A percentile compares a stretch with the other conserved stretches of the same genome.
These are phyloP conservation scores for Neofusicoccum laricinum DNA, from an alignment of 2,329 filamentous ascomycete species.

Conservation along the genomic window DNA sequence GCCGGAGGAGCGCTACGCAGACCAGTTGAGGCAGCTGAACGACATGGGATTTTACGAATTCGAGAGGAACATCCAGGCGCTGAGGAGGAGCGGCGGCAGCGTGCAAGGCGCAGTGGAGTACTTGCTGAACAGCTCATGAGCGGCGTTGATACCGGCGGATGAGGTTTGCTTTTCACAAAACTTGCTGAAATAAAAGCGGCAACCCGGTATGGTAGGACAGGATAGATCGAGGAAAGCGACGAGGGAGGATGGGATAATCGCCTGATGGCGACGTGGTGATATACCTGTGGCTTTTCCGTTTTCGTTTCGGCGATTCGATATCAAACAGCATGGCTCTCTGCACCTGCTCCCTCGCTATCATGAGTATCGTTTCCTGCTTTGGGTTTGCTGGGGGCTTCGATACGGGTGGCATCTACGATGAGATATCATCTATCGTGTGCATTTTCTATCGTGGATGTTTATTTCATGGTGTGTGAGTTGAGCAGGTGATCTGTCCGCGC, in stretches of 20 bases:
- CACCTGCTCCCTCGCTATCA: background rate
- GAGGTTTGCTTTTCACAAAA: background rate
- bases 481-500: background rate
- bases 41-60: conserved; percentile 99
- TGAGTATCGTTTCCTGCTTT: background rate
- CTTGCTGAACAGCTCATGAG: conserved; percentile 41
- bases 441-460: background rate
- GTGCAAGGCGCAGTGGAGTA: conserved; percentile 89
- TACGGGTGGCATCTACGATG: background rate
- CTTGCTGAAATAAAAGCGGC: background rate
- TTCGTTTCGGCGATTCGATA: background rate
- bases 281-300: conserved; percentile 1
- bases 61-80: conserved; percentile 82
- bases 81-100: conserved; percentile 85
- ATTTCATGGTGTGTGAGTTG: background rate
- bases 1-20: conserved; percentile 88
- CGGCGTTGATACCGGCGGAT: background rate
- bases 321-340: background rate
- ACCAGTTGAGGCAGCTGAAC: conserved; percentile 88
- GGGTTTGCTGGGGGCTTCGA: background rate
- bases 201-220: background rate
- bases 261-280: background rate
- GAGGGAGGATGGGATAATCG: background rate
- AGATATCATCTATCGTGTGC: background rate
- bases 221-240: background rate